A percentile compares a stretch with the other conserved stretches of the same genome.
phyloP scores from a whole-genome alignment of 2,329 filamentous ascomycete species.

The Chrysoporthe cubensis region DNA sequence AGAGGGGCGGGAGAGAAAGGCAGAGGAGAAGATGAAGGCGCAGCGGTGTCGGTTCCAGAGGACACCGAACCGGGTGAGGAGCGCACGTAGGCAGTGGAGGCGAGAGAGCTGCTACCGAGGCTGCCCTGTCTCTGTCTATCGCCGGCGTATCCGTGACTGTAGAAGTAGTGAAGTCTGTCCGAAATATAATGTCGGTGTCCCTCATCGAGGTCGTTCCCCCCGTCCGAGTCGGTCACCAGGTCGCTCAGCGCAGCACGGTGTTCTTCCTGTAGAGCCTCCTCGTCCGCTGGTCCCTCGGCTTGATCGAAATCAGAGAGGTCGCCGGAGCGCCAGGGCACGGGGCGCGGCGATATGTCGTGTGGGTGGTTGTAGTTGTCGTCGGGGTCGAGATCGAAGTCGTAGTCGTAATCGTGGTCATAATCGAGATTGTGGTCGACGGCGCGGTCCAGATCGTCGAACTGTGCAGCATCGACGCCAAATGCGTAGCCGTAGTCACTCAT shows the following conservation, averaged over 20 bases:
- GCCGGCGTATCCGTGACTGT: neutral
- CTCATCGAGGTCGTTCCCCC: conserved; percentile 5
- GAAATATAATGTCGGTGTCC: neutral
- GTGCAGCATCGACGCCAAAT: neutral
- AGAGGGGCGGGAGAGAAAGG: neutral
- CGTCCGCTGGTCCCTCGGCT: neutral
- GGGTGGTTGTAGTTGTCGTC: neutral
- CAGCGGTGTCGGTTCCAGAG: neutral
- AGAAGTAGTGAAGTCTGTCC: neutral
- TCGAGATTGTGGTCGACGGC: conserved; percentile 17
- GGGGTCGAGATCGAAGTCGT: neutral
- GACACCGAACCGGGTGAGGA: neutral
- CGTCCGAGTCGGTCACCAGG: conserved; percentile 11
- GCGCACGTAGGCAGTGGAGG: conserved; percentile 1
- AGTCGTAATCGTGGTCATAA: conserved; percentile 12
- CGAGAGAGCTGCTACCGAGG: neutral
- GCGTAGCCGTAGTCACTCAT: conserved; percentile 8
- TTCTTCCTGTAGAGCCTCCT: neutral
- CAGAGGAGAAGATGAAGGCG: neutral
- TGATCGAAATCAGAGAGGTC: neutral
- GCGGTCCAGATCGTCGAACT: neutral
- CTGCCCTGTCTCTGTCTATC: neutral
- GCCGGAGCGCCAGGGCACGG: neutral
- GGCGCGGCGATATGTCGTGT: neutral
- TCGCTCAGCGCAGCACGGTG: neutral